Base-by-base conservation (phyloP, 345 rosid genomes). In the Chamaenerion angustifolium region DNA sequence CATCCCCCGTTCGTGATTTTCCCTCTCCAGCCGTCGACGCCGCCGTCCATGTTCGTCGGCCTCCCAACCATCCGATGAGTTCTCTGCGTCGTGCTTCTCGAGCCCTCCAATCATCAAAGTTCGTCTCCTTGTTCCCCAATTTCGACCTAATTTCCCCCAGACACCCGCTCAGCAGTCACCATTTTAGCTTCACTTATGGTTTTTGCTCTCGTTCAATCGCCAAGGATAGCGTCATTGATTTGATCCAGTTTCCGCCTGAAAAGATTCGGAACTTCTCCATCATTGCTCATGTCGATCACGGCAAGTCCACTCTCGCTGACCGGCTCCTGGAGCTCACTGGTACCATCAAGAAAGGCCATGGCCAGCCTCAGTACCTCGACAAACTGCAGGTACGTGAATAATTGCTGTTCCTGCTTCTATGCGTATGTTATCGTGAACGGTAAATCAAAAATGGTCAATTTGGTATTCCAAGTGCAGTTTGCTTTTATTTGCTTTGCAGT, bases 281-380 rank as follows among this genome's bases (percentile, higher is more conserved):
- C 21, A 90, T 86, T 52, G 96, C 98, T 12, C 98, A 90, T 49
- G 76, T 90, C 31, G 98, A 90, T 66, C 98, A 86, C 56, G 98
- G 96, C 0, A 90, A 90, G 67, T 90, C 98, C 10, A 90, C 98
- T 18, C 70, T 86, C 35, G 98, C 98, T 31, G 98, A 90, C 65
- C 71, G 98, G 55, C 85, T 90, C n/a, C 66, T 90, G 83, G 98
- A 90, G 79, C 96, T 90, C 67, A 90, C 95, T 41, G 96, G 89
- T 7, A 83, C 98, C 23, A 90, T 86, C 64, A 81, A 71, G 72
- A 79, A 71, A 66, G 98, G 96, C 31, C 98, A 67, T 58, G 98
- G 98, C 2, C 96, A 90, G 71, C 98, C 96, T 51, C 96, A 90
- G 75, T 86, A 86, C 67, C 98, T 90, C 42, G 98, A 90, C 63